Evolutionary conservation across 345 rosid genomes (phyloP).

Genomic region (Microcos paniculata): DNA sequence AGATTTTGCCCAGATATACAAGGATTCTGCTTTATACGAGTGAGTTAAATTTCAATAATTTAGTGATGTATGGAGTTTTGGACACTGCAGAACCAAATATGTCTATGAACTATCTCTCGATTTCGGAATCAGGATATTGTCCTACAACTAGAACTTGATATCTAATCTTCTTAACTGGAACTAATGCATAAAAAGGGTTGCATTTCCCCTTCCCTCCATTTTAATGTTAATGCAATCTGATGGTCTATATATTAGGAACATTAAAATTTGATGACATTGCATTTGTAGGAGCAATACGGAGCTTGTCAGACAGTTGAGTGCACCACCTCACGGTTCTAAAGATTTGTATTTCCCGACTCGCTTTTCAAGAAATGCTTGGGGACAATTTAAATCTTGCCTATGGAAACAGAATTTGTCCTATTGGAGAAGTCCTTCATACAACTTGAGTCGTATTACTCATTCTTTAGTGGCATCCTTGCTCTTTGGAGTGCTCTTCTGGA

Average conservation of each 20-base stretch:
- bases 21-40: constrained; percentile 41
- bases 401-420: neutral
- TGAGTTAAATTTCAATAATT: constrained; percentile 24
- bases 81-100: neutral
- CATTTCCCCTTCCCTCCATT: too few species aligned
- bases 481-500: constrained; percentile 51
- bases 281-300: neutral
- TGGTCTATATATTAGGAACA: too few species aligned
- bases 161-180: too few species aligned
- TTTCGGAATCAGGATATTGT: too few species aligned
- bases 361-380: too few species aligned
- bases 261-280: neutral
- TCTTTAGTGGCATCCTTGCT: constrained; percentile 28
- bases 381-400: too few species aligned
- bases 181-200: too few species aligned
- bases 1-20: constrained; percentile 58
- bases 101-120: neutral
- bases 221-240: too few species aligned
- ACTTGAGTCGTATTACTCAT: constrained; percentile 36
- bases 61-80: too few species aligned
- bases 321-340: neutral
- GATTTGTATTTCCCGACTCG: neutral
- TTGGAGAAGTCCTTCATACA: constrained; percentile 4
- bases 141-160: too few species aligned
- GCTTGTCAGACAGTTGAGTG: constrained; percentile 1